Base-by-base conservation (phyloP, 2,329 filamentous ascomycete genomes). In the Sarocladium oryzae region DNA sequence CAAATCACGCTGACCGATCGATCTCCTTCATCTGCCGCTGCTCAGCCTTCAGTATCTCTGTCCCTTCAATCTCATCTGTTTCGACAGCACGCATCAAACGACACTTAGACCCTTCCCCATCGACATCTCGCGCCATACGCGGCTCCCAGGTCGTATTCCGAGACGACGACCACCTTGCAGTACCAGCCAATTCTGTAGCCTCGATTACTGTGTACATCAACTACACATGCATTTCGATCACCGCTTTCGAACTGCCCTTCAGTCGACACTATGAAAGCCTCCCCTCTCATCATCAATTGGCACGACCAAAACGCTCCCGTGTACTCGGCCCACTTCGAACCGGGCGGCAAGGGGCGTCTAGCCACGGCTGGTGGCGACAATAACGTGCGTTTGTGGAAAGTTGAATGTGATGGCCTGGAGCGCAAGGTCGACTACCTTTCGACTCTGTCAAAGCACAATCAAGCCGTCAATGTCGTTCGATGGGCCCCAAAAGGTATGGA, bases 311-410 rank as follows among this genome's bases (percentile, higher is more conserved):
- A 95, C 72, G 84, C 89, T 61, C 93, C 93, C 53, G 91, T 99
- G 67, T 99, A 97, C 74, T 96, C 92, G 38, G 89, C 90, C 60
- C 92, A 97, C 69, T 99, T 97, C 67, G 92, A 99, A 67, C 89
- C 89, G 45, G 80, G 89, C 64, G 90, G 89, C 57, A 96, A 93
- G 69, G 90, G 90, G 51, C 84, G 93, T 62, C 75, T 99, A 56
- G 93, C 93, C 53, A 99, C 93, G 9, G 92, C 86, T 56, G 93
- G 92, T 62, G 93, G 93, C 66, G 93, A 99, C 71, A 95, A 95
- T 68, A 92, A 96, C 72, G 90, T 99, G 62, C 82, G 93, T 71
- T 77, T 99, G 63, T 99, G 93, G 93, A 92, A 84, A 70, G 79
- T 99, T 60, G 89, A 96, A 57, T 75, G 79, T 49, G 84, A 86